phyloP scores from a whole-genome alignment of 257 asterid genomes.

The Ophiorrhiza pumila region DNA sequence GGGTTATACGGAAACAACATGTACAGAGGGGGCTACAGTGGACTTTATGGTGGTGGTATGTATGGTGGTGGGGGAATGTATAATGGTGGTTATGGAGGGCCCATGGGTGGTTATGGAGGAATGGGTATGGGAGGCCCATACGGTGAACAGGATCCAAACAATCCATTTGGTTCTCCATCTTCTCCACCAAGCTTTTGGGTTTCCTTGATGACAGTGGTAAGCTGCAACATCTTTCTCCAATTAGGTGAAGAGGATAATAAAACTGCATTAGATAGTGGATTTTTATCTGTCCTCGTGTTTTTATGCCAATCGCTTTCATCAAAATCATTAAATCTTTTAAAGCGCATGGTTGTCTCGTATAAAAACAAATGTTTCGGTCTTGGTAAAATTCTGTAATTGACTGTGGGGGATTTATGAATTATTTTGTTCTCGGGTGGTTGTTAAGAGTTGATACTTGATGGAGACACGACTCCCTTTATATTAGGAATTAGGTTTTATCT shows the following conservation, averaged over 20 bases:
- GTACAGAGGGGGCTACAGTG: constrained; percentile 88
- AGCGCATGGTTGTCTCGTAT: not conserved
- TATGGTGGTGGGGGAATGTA: constrained; percentile 88
- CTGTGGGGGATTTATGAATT: not conserved
- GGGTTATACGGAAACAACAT: constrained; percentile 82
- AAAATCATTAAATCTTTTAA: not conserved
- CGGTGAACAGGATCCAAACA: constrained; percentile 94
- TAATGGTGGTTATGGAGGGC: constrained; percentile 58
- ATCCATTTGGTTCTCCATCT: constrained; percentile 82
- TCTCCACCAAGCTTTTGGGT: constrained; percentile 91
- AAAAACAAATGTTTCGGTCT: not conserved
- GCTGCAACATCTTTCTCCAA: constrained; percentile 9
- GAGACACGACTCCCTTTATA: not conserved
- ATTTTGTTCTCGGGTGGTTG: not conserved
- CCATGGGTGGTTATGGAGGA: constrained; percentile 28
- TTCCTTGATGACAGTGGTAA: constrained; percentile 91
- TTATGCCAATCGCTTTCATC: not conserved
- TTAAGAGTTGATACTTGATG: not conserved
- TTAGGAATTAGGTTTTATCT: not conserved
- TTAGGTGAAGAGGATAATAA: too few relatives aligned
- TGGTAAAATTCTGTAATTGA: not conserved
- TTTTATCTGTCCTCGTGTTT: not conserved
- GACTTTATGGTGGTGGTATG: constrained; percentile 75
- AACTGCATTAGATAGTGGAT: not conserved
- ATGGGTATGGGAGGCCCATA: constrained; percentile 63